A percentile compares a stretch with the other conserved stretches of the same genome.
Evolutionary conservation across 768 basidiomycete species (phyloP).

Genomic region (Tylopilus vinaceipallidus): DNA sequence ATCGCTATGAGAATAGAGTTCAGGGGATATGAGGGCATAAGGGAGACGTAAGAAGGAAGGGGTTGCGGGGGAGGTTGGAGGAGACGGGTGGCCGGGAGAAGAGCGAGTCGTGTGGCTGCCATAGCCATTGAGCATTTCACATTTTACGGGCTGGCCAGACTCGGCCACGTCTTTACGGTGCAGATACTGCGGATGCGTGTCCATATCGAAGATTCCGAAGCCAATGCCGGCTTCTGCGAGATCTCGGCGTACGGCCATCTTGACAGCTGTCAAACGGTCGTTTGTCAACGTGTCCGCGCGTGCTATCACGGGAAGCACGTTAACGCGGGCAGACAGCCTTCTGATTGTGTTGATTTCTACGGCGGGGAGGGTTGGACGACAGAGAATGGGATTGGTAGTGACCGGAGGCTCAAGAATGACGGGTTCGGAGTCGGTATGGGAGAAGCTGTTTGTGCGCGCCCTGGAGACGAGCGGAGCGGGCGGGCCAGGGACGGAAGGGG

Average conservation of each 20-base stretch:
- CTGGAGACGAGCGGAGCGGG: constrained; percentile 68
- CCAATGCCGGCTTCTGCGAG: constrained; percentile 83
- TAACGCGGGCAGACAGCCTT: constrained; percentile 76
- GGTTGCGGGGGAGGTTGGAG: constrained; percentile 65
- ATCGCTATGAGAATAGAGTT: constrained; percentile 81
- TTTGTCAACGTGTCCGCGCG: constrained; percentile 79
- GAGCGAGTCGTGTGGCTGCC: constrained; percentile 49
- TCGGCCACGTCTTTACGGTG: constrained; percentile 44
- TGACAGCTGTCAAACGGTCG: constrained; percentile 77
- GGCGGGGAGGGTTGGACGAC: constrained; percentile 63
- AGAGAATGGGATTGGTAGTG: constrained; percentile 66
- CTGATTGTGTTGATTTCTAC: constrained; percentile 77
- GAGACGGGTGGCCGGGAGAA: constrained; percentile 50
- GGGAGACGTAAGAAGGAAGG: constrained; percentile 66
- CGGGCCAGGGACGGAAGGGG: constrained; percentile 63
- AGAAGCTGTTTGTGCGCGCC: constrained; percentile 67
- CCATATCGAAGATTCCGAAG: constrained; percentile 86
- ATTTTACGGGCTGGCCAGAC: constrained; percentile 41
- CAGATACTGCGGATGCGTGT: constrained; percentile 50
- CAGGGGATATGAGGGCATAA: constrained; percentile 83
- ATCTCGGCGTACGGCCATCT: constrained; percentile 76
- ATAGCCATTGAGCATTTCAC: constrained; percentile 55
- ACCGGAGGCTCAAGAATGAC: constrained; percentile 81
- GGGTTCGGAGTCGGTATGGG: constrained; percentile 68
- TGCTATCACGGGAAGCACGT: constrained; percentile 84